Evolutionary conservation across 2,329 filamentous ascomycete genomes (phyloP).

Genomic region (Periglandula ipomoeae): DNA sequence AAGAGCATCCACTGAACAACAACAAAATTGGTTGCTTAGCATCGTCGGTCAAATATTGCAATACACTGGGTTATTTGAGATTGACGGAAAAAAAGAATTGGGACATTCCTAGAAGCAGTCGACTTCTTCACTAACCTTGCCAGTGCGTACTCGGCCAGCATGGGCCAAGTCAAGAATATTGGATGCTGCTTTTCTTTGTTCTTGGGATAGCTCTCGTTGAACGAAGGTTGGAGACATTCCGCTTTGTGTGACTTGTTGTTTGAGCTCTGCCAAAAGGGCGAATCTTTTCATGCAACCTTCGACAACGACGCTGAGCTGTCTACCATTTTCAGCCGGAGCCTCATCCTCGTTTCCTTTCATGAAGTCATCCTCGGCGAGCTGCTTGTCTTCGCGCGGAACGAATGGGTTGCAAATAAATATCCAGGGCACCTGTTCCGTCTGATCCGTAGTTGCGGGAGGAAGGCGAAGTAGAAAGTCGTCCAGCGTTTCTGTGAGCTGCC

Average conservation of each 20-base stretch:
- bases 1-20: conserved; percentile 64
- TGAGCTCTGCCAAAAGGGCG: conserved; percentile 35
- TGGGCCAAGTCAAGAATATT: conserved; percentile 55
- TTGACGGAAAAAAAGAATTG: not conserved
- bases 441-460: conserved; percentile 53
- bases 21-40: not conserved
- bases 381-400: conserved; percentile 27
- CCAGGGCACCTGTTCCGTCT: conserved; percentile 45
- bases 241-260: conserved; percentile 34
- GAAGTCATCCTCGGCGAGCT: conserved; percentile 23
- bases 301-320: conserved; percentile 39
- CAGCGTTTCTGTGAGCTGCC: conserved; percentile 56
- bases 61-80: too few relatives aligned
- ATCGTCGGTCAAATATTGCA: not conserved
- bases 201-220: conserved; percentile 38
- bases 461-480: conserved; percentile 58
- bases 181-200: conserved; percentile 37
- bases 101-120: not conserved
- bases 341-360: conserved; percentile 40
- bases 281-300: conserved; percentile 43
- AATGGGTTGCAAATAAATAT: conserved; percentile 65
- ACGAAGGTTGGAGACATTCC: conserved; percentile 26
- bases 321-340: conserved; percentile 34
- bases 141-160: conserved; percentile 46
- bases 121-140: conserved; percentile 46